These are phyloP conservation scores for Penicillium sp. DNA, from an alignment of 2,329 filamentous ascomycete genomes.

Conservation along the genomic window DNA sequence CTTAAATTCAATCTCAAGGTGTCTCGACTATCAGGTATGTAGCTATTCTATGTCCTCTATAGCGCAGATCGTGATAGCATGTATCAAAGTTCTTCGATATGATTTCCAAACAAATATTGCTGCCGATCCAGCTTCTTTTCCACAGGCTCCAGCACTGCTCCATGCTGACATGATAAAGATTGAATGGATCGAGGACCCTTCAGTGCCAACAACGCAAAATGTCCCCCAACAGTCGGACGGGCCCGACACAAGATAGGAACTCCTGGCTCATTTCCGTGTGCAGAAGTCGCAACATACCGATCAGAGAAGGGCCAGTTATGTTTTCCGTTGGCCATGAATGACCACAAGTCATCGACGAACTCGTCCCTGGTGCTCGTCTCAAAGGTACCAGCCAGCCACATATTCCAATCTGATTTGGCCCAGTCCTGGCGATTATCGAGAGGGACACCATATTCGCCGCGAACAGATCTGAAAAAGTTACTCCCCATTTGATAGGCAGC, in stretches of 20 bases:
- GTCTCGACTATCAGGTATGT: background rate
- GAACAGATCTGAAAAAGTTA: constrained; percentile 36
- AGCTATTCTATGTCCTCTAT: background rate
- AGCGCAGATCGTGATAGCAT: background rate
- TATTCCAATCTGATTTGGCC: constrained; percentile 46
- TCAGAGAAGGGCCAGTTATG: constrained; percentile 46
- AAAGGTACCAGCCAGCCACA: constrained; percentile 40
- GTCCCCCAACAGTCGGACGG: constrained; percentile 43
- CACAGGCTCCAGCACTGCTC: background rate
- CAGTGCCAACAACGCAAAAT: constrained; percentile 43
- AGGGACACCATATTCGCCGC: constrained; percentile 37
- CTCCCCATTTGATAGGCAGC: constrained; percentile 36
- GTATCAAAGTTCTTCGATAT: constrained; percentile 13
- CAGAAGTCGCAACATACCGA: constrained; percentile 38
- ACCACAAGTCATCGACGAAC: constrained; percentile 42
- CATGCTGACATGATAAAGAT: constrained; percentile 6
- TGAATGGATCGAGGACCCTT: constrained; percentile 28
- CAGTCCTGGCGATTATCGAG: constrained; percentile 41
- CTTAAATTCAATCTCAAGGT: background rate
- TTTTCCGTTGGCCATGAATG: constrained; percentile 41
- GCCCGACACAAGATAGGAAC: constrained; percentile 34
- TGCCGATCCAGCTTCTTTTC: background rate
- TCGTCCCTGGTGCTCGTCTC: constrained; percentile 26
- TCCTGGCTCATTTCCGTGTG: constrained; percentile 29
- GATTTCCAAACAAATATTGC: constrained; percentile 1